A percentile compares a stretch with the other conserved stretches of the same genome.
These are phyloP conservation scores for Mucor sp. DNA, from an alignment of 371 early-diverging fungal genomes.

Conservation along the genomic window DNA sequence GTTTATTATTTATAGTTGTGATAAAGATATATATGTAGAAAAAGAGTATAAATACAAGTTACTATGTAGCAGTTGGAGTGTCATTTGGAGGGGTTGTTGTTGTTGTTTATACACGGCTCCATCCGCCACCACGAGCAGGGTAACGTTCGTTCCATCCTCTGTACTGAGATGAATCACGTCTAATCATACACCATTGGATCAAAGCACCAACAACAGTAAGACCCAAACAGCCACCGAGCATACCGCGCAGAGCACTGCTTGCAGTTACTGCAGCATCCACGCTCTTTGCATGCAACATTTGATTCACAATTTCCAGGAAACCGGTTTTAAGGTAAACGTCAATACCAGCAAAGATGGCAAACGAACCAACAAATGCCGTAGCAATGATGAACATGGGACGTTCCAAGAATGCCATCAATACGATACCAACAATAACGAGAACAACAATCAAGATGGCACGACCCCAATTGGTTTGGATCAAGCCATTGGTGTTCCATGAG, in stretches of 20 bases:
- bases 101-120: conserved; percentile 40
- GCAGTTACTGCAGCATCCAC: conserved; percentile 24
- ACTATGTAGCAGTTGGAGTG: neutral
- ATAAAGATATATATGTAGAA: neutral
- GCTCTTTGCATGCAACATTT: conserved; percentile 35
- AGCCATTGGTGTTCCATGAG: conserved; percentile 50
- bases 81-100: neutral
- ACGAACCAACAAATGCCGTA: conserved; percentile 59
- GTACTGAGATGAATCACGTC: conserved; percentile 22
- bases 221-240: conserved; percentile 58
- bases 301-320: conserved; percentile 40
- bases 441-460: conserved; percentile 57
- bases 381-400: conserved; percentile 54
- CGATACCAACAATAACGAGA: conserved; percentile 47
- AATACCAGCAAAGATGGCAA: conserved; percentile 56
- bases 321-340: conserved; percentile 61
- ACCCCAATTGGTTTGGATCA: conserved; percentile 55
- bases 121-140: conserved; percentile 35
- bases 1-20: neutral
- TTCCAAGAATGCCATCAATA: conserved; percentile 58
- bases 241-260: conserved; percentile 49
- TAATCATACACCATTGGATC: conserved; percentile 49
- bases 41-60: conserved; percentile 2
- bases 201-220: conserved; percentile 53
- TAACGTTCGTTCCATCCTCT: conserved; percentile 39